Conservation (phyloP, 345 rosid species). For the Litchi chinensis region DNA sequence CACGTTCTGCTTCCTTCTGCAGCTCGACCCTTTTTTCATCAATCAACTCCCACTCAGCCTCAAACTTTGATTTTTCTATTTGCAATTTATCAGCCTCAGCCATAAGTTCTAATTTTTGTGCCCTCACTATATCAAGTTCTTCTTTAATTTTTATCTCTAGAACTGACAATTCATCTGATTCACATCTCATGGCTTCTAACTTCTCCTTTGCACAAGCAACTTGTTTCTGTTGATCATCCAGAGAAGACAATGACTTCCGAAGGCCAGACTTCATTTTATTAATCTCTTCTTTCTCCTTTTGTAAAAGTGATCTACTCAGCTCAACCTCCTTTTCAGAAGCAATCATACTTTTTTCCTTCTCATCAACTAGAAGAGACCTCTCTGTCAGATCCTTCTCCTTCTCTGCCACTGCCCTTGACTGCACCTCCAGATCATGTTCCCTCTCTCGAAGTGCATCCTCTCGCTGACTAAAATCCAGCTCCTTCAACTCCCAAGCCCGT, state of each 20-base stretch:
- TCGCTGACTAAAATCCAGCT: slow-evolving; percentile 70
- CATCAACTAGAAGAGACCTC: slow-evolving; percentile 52
- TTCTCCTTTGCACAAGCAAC: slow-evolving; percentile 67
- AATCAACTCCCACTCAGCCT: slow-evolving; percentile 92
- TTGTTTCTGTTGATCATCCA: slow-evolving; percentile 71
- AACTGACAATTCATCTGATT: slow-evolving; percentile 68
- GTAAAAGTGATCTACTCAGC: slow-evolving; percentile 42
- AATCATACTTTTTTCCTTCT: slow-evolving; percentile 56
- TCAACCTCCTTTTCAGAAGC: slow-evolving; percentile 55
- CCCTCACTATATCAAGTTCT: slow-evolving; percentile 84
- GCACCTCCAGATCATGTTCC: slow-evolving; percentile 82
- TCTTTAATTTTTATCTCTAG: slow-evolving; percentile 89
- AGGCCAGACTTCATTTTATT: slow-evolving; percentile 60
- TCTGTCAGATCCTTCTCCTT: slow-evolving; percentile 73
- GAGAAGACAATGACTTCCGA: slow-evolving; percentile 55
- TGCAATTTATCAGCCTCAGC: slow-evolving; percentile 79
- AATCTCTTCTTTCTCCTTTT: slow-evolving; percentile 65
- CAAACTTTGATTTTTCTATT: slow-evolving; percentile 80
- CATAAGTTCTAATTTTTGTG: slow-evolving; percentile 71
- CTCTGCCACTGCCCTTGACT: slow-evolving; percentile 54
- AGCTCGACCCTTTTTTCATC: slow-evolving; percentile 90
- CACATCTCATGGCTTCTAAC: slow-evolving; percentile 76
- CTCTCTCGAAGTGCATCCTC: slow-evolving; percentile 70
- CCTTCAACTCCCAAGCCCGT: slow-evolving; percentile 90
- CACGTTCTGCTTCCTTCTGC: slow-evolving; percentile 52